These are phyloP conservation scores for Cercospora sp. DNA, from an alignment of 2,329 filamentous ascomycete species.

Conservation along the genomic window DNA sequence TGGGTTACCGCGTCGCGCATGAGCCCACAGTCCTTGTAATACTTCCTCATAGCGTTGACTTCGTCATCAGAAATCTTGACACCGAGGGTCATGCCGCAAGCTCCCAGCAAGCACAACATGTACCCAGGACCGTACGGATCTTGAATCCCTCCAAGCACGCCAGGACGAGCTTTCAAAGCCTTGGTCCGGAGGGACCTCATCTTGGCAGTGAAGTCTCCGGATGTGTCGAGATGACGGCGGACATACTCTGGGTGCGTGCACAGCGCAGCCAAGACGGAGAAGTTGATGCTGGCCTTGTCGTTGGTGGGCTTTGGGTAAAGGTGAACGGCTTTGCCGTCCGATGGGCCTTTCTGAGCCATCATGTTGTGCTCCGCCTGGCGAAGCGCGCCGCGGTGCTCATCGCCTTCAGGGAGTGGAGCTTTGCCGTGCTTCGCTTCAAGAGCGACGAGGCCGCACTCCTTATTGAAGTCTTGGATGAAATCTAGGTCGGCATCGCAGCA, in stretches of 20 bases:
- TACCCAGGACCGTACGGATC: background rate
- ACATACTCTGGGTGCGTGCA: background rate
- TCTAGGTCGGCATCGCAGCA: slow-evolving; percentile 24
- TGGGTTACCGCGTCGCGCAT: background rate
- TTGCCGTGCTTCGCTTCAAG: slow-evolving; percentile 8
- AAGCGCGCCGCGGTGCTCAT: background rate
- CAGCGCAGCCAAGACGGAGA: background rate
- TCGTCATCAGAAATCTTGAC: background rate
- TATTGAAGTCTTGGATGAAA: background rate
- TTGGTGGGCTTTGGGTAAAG: background rate
- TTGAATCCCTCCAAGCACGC: background rate
- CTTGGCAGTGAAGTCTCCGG: background rate
- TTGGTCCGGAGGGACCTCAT: background rate
- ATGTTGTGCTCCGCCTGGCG: slow-evolving; percentile 1
- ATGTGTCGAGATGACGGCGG: background rate
- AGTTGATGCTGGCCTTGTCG: background rate
- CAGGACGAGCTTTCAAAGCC: background rate
- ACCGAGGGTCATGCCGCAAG: background rate
- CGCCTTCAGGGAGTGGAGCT: background rate
- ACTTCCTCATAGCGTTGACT: background rate
- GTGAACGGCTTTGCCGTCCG: background rate
- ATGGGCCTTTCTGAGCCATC: background rate
- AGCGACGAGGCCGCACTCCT: slow-evolving; percentile 8
- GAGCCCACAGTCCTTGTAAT: background rate
- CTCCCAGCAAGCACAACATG: background rate